phyloP scores from a whole-genome alignment of 1,139 yeast genomes.

The Hanseniaspora gamundiae region DNA sequence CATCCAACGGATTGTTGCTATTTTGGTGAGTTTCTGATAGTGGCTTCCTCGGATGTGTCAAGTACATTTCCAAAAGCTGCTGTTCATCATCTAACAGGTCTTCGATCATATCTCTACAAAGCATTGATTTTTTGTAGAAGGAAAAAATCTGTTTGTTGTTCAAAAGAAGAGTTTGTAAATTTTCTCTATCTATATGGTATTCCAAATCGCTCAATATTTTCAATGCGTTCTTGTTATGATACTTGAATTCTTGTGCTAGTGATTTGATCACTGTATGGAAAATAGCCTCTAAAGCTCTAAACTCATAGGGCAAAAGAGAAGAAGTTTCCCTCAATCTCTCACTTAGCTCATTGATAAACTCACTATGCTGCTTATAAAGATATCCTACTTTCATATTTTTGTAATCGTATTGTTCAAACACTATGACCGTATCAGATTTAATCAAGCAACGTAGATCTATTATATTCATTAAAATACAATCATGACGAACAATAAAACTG shows the following conservation, averaged over 20 bases:
- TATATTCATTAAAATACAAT: slow-evolving; percentile 51
- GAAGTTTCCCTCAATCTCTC: slow-evolving; percentile 24
- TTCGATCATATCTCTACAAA: slow-evolving; percentile 77
- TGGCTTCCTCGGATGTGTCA: slow-evolving; percentile 33
- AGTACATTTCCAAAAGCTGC: slow-evolving; percentile 55
- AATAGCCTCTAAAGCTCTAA: slow-evolving; percentile 81
- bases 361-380: slow-evolving; percentile 16
- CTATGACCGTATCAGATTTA: slow-evolving; percentile 49
- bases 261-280: slow-evolving; percentile 75
- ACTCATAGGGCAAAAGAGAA: slow-evolving; percentile 45
- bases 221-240: slow-evolving; percentile 63
- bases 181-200: slow-evolving; percentile 71
- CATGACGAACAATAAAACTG: slow-evolving; percentile 48
- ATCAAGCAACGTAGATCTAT: slow-evolving; percentile 61
- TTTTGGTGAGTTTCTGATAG: slow-evolving; percentile 10
- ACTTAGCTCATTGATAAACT: slow-evolving; percentile 20
- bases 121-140: slow-evolving; percentile 70
- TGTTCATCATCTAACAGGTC: slow-evolving; percentile 82
- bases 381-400: slow-evolving; percentile 21
- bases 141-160: slow-evolving; percentile 72
- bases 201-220: slow-evolving; percentile 72
- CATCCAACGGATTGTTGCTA: slow-evolving; percentile 1
- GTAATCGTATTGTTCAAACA: slow-evolving; percentile 49
- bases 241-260: slow-evolving; percentile 73
- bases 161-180: slow-evolving; percentile 65